Conservation (phyloP, 345 rosid species). For the Clarkia xantiana region DNA sequence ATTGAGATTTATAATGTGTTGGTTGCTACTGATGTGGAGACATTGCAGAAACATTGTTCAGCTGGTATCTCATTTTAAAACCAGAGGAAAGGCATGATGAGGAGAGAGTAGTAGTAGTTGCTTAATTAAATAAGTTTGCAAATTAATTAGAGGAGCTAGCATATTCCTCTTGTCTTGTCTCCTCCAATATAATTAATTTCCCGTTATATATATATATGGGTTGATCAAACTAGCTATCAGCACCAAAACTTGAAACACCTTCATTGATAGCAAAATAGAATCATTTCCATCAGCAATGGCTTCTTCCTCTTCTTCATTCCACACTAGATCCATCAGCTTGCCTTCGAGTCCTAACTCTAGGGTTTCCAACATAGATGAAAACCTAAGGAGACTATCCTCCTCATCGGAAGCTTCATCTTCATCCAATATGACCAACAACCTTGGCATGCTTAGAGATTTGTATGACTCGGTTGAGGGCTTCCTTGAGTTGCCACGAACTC, state of each 20-base stretch:
- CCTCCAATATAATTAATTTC: no score
- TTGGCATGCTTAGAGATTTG: constrained; percentile 19
- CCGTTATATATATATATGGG: no score
- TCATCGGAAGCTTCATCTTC: constrained; percentile 7
- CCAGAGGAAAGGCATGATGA: no score
- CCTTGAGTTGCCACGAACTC: constrained; percentile 18
- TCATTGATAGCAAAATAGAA: neutral
- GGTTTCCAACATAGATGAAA: constrained; percentile 15
- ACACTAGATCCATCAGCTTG: constrained; percentile 28
- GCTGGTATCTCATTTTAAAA: no score
- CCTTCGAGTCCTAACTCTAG: constrained; percentile 25
- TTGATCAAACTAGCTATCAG: no score
- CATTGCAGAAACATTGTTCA: no score
- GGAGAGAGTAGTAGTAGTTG: no score
- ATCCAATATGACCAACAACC: constrained; percentile 7
- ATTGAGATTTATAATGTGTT: neutral
- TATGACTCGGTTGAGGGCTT: constrained; percentile 15
- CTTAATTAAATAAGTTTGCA: no score
- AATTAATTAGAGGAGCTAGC: neutral
- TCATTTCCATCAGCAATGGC: neutral
- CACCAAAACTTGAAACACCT: no score
- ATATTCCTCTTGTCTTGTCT: no score
- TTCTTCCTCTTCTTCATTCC: constrained; percentile 5
- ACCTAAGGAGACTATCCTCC: constrained; percentile 14
- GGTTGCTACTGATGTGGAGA: neutral